Evolutionary conservation across 306 rosid genomes (phyloP).

Genomic region (Nissolia schottii): DNA sequence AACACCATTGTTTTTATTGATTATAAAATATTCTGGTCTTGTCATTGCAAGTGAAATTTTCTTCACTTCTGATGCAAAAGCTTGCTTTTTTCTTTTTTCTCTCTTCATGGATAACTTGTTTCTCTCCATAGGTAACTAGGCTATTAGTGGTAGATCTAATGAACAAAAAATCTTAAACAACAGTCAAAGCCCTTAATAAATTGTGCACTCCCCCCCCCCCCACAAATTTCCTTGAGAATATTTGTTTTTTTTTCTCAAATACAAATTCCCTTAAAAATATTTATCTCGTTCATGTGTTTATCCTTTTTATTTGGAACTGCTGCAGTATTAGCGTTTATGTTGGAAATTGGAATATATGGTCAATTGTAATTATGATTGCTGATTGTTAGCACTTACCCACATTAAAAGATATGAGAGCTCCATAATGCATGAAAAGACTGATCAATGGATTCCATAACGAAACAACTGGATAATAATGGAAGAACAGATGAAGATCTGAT

Average conservation of each 20-base stretch:
- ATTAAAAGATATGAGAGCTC: too few relatives aligned
- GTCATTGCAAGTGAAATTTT: background rate
- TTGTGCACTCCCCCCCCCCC: too few relatives aligned
- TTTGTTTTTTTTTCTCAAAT: background rate
- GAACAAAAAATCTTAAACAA: background rate
- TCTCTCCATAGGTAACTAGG: background rate
- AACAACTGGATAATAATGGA: background rate
- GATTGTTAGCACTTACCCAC: too few relatives aligned
- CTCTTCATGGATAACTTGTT: background rate
- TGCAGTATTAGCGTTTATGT: background rate
- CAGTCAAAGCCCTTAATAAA: background rate
- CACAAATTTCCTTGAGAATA: too few relatives aligned
- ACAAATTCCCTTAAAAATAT: background rate
- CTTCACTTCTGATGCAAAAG: background rate
- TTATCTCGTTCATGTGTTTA: background rate
- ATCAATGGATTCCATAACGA: background rate
- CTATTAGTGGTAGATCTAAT: background rate
- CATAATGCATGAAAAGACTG: background rate
- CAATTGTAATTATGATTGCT: background rate
- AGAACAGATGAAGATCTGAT: background rate
- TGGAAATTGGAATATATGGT: background rate
- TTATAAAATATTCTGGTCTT: background rate
- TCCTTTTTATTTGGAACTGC: background rate
- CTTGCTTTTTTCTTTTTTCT: background rate
- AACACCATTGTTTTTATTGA: conserved; percentile 27